These are phyloP conservation scores for Penicillium flavigenum DNA, from an alignment of 495 filamentous ascomycete genomes.

Conservation along the genomic window DNA sequence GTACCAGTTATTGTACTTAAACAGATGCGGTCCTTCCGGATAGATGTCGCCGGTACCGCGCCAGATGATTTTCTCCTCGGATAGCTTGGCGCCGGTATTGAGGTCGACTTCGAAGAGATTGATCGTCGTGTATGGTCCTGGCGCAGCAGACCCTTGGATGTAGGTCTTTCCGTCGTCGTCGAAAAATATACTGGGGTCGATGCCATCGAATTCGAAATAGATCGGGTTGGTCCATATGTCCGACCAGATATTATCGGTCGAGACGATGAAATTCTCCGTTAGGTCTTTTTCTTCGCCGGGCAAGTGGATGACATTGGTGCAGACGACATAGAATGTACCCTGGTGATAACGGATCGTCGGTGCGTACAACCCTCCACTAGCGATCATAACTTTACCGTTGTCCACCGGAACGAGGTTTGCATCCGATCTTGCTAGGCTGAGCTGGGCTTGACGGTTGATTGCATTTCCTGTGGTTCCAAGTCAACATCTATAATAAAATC, in stretches of 20 bases:
- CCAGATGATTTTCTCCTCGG: constrained; percentile 40
- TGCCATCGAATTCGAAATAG: constrained; percentile 32
- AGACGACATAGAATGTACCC: constrained; percentile 44
- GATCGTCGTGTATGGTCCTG: constrained; percentile 21
- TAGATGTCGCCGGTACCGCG: constrained; percentile 46
- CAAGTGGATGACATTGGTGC: constrained; percentile 28
- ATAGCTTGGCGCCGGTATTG: constrained; percentile 18
- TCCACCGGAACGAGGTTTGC: background rate
- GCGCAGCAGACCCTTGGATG: constrained; percentile 10
- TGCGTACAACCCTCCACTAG: constrained; percentile 26
- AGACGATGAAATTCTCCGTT: constrained; percentile 33
- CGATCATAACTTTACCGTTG: constrained; percentile 13
- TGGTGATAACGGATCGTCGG: constrained; percentile 26
- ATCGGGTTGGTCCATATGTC: constrained; percentile 32
- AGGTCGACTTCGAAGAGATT: constrained; percentile 27
- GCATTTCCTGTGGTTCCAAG: background rate
- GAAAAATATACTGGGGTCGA: constrained; percentile 28
- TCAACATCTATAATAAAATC: too few species aligned
- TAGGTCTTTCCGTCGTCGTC: constrained; percentile 31
- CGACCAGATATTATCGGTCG: constrained; percentile 24
- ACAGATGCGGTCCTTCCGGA: constrained; percentile 60
- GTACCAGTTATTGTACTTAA: constrained; percentile 58
- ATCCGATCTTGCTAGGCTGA: background rate
- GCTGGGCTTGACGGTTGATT: background rate
- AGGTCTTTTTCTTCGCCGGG: constrained; percentile 2